Percentiles rank a stretch among this genome's conserved stretches.
Conservation (phyloP, 805 yeast species). For the Wickerhamomyces hampshirensis region DNA sequence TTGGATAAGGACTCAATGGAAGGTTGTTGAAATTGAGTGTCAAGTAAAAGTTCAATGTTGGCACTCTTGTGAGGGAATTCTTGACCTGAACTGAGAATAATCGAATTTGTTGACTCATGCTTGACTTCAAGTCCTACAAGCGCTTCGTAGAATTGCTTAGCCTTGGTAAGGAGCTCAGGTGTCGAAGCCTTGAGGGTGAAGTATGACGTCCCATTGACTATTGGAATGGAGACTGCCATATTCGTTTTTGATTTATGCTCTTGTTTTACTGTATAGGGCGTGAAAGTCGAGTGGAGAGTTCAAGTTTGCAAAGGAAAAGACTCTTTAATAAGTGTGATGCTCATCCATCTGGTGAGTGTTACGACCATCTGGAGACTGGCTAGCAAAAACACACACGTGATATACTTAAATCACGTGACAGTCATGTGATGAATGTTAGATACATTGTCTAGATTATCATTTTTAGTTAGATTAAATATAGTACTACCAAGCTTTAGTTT, state of each 20-base stretch:
- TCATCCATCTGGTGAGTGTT: conserved; percentile 1
- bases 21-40: conserved; percentile 16
- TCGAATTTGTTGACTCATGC: conserved; percentile 8
- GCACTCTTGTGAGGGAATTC: conserved; percentile 26
- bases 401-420: background rate
- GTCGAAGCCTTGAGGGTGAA: conserved; percentile 50
- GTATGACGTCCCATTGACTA: conserved; percentile 55
- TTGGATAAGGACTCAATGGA: conserved; percentile 25
- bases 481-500: too few species aligned
- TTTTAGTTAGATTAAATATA: too few species aligned
- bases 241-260: background rate
- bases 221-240: conserved; percentile 24
- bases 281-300: background rate
- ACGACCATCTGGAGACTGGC: background rate
- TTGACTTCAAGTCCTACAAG: conserved; percentile 34
- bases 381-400: background rate
- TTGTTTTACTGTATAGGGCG: background rate
- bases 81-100: conserved; percentile 29
- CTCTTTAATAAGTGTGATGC: conserved; percentile 1
- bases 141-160: conserved; percentile 54
- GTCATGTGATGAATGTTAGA: too few species aligned
- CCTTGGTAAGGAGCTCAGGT: conserved; percentile 34
- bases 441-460: too few species aligned
- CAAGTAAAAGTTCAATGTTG: conserved; percentile 24
- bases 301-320: background rate